These are phyloP conservation scores for Beauveria sp. DNA, from an alignment of 2,329 filamentous ascomycete genomes.

Conservation along the genomic window DNA sequence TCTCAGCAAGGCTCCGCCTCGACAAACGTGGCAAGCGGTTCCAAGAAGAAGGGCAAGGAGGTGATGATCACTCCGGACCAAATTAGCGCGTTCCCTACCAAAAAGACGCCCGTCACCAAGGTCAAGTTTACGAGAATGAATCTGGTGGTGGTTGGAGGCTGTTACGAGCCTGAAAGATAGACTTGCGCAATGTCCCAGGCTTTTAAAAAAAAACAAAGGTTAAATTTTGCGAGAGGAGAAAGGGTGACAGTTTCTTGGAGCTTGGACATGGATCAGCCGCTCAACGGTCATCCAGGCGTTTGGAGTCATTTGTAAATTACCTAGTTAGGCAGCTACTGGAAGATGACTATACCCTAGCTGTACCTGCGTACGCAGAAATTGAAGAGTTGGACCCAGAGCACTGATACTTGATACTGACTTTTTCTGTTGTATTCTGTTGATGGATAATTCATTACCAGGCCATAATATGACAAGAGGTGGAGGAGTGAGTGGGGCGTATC, in stretches of 20 bases:
- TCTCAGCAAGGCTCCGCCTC: constrained; percentile 21
- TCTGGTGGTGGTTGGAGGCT: constrained; percentile 76
- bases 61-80: constrained; percentile 87
- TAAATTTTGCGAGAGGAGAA: background rate
- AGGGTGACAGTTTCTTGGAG: background rate
- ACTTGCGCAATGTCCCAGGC: background rate
- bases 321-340: background rate
- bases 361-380: background rate
- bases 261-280: background rate
- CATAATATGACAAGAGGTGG: background rate
- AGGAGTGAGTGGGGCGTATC: constrained; percentile 6
- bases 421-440: too few relatives aligned
- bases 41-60: constrained; percentile 80
- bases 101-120: constrained; percentile 91
- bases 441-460: too few relatives aligned
- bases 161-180: constrained; percentile 49
- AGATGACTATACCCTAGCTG: background rate
- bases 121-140: constrained; percentile 95
- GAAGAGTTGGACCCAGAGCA: background rate
- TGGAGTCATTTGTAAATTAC: background rate
- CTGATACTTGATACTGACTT: too few relatives aligned
- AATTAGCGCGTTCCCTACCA: constrained; percentile 89
- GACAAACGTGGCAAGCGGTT: constrained; percentile 23
- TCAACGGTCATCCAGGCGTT: background rate
- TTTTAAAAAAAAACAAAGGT: too few relatives aligned